Evolutionary conservation across 2,329 filamentous ascomycete genomes (phyloP).

Genomic region (Aspergillus pseudoviridinutans): DNA sequence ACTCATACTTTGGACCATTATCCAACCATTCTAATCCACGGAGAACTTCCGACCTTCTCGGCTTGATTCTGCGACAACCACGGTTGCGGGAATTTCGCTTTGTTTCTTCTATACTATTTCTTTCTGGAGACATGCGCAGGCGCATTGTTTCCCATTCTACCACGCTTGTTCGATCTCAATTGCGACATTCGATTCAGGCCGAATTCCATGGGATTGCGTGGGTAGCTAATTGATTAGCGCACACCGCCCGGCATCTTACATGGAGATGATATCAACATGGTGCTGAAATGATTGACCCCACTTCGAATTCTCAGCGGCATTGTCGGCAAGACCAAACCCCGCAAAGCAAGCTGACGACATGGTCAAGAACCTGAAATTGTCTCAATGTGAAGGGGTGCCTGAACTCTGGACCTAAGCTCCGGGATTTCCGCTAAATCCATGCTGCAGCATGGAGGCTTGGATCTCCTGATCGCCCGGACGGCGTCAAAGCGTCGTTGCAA

Average conservation of each 20-base stretch:
- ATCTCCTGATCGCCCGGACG: constrained; percentile 4
- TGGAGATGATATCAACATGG: neutral
- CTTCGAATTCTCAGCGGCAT: neutral
- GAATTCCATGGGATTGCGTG: constrained; percentile 6
- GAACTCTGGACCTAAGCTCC: neutral
- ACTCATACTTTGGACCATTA: neutral
- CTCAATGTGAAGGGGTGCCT: neutral
- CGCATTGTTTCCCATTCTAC: constrained; percentile 13
- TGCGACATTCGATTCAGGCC: constrained; percentile 7
- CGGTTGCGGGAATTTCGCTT: neutral
- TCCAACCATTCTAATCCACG: constrained; percentile 9
- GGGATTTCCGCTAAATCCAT: neutral
- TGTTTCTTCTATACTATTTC: constrained; percentile 14
- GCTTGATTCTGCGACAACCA: neutral
- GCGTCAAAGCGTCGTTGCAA: constrained; percentile 7
- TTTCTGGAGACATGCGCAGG: constrained; percentile 11
- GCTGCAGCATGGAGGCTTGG: neutral
- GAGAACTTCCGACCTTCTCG: neutral
- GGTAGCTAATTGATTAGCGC: constrained; percentile 8
- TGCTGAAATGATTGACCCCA: neutral
- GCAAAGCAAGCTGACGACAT: neutral
- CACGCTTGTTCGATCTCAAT: constrained; percentile 10
- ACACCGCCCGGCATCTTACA: neutral
- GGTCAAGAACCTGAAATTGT: neutral
- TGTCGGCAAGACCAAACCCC: neutral